Evolutionary conservation across 345 rosid species (phyloP).

Genomic region (Passiflora organensis): DNA sequence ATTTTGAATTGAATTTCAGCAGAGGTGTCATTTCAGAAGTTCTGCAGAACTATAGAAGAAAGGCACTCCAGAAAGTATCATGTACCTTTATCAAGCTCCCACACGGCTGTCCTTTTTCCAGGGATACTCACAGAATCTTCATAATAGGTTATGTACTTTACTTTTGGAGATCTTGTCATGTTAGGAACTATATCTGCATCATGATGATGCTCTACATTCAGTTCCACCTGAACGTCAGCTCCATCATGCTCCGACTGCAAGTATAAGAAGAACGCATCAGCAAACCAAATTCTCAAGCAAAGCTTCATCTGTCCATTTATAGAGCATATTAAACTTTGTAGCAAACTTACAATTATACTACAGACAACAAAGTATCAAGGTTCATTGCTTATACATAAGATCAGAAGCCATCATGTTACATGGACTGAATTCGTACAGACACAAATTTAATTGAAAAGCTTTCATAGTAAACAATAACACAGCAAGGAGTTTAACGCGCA

Average conservation of each 20-base stretch:
- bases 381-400: not conserved
- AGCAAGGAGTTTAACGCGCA: too few relatives aligned
- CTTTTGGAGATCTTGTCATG: constrained; percentile 80
- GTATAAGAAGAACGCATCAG: constrained; percentile 16
- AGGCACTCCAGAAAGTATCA: constrained; percentile 2
- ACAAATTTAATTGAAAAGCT: not conserved
- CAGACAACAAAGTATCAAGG: not conserved
- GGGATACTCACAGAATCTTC: constrained; percentile 90
- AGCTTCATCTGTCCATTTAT: not conserved
- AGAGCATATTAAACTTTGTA: not conserved
- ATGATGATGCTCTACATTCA: constrained; percentile 68
- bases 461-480: not conserved
- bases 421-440: not conserved
- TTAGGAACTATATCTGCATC: constrained; percentile 72
- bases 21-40: not conserved
- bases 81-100: constrained; percentile 96
- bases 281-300: constrained; percentile 2
- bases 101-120: constrained; percentile 91
- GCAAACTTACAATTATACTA: not conserved
- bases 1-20: constrained; percentile 1
- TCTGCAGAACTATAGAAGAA: constrained; percentile 9
- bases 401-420: not conserved
- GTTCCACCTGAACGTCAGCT: constrained; percentile 71
- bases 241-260: constrained; percentile 96
- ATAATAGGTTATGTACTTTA: constrained; percentile 79